A percentile compares a stretch with the other conserved stretches of the same genome.
These are phyloP conservation scores for Ganoderma resinaceum DNA, from an alignment of 1,284 basidiomycete species.

Conservation along the genomic window DNA sequence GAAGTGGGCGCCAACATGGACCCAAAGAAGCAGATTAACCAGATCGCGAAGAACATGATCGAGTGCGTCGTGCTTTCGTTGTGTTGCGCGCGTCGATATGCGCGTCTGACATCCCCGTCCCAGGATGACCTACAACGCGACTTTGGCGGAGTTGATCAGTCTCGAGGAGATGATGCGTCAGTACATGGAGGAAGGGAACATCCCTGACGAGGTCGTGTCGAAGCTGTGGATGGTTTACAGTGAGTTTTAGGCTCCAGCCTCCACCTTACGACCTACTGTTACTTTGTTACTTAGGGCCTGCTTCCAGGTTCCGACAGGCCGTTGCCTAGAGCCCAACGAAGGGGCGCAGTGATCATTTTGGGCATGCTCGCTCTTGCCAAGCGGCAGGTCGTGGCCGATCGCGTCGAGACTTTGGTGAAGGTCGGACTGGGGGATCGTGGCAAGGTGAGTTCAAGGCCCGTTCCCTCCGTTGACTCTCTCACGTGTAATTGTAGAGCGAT, in stretches of 20 bases:
- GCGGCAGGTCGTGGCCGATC: conserved; percentile 86
- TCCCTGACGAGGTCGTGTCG: conserved; percentile 85
- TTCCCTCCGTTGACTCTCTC: neutral
- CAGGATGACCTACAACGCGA: conserved; percentile 90
- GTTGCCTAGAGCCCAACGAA: conserved; percentile 84
- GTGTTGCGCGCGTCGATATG: neutral
- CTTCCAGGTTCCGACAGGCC: conserved; percentile 67
- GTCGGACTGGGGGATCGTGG: conserved; percentile 90
- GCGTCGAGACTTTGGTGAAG: conserved; percentile 85
- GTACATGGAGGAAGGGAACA: conserved; percentile 88
- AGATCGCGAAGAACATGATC: conserved; percentile 99
- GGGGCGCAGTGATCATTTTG: conserved; percentile 93
- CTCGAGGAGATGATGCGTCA: conserved; percentile 96
- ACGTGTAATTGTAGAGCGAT: conserved; percentile 66
- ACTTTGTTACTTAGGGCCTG: neutral
- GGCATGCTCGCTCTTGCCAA: conserved; percentile 95
- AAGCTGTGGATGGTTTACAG: conserved; percentile 98
- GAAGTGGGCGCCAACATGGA: conserved; percentile 76
- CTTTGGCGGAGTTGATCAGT: conserved; percentile 94
- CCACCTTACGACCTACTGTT: neutral
- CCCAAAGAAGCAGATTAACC: conserved; percentile 86
- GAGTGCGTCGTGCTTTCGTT: conserved; percentile 63
- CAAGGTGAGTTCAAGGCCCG: conserved; percentile 56
- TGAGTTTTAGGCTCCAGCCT: conserved; percentile 46
- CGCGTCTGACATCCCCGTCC: neutral